Base-by-base conservation (phyloP, 768 basidiomycete species). In the Cubamyces sp. region DNA sequence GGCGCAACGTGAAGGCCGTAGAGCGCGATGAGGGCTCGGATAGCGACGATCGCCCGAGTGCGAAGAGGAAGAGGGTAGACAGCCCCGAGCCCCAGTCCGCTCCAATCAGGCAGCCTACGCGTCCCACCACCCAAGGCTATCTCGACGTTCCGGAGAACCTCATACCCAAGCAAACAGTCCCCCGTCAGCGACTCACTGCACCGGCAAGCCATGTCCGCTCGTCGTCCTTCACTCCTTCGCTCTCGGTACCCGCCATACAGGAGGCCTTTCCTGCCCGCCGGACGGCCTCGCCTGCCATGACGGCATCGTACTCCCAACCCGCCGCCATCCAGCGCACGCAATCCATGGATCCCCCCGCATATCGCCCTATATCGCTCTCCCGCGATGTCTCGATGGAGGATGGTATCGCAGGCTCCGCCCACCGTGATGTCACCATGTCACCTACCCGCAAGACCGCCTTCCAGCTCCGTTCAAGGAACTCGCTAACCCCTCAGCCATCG, bases 401-500 rank as follows among this genome's bases (percentile, higher is more conserved):
- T 68, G 65, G 55, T 57, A 67, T 71, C 55, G 68, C 73, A 50
- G 72, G 71, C 50, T 70, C 64, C 54, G 64, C 70, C 59, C 52
- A 73, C 48, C 78, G 76, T 47, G 81, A 83, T 62, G 64, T 74
- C 63, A 82, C 85, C 30, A 74, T 81, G 75, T 81, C 83, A 15
- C 82, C 82, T 11, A 70, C 72, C 66, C 84, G 79, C 64, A 47
- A 47, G 19, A 80, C 79, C n/a, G 49, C 64, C 28, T 57, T 78
- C 80, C 56, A 64, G 21, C 84, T 87, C 69, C 84, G 86, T 34
- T 77, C 90, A 79, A 86, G 88, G 65, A 79, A 84, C 21, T 87
- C 88, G 11, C 77, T 90, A 62, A 91, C 90, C 7, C 91, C 91
- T 8, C 87, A 87, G 68, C 87, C 87, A 8, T 71, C 76, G 19